phyloP scores from a whole-genome alignment of 345 rosid genomes.

The Sonneratia caseolaris region DNA sequence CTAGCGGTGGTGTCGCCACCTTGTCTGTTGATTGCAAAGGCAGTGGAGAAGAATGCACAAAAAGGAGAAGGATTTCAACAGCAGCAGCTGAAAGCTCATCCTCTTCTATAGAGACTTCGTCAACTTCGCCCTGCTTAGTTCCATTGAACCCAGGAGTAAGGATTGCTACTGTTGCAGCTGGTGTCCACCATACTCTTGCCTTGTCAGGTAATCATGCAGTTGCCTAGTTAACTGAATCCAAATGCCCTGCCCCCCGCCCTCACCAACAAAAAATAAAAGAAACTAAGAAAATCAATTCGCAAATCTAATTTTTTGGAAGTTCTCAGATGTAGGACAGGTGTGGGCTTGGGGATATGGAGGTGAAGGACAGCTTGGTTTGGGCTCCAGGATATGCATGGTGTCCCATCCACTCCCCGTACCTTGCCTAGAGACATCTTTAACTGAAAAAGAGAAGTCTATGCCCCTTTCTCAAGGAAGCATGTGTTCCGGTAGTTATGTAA shows the following conservation, averaged over 20 bases:
- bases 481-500: conserved; percentile 71
- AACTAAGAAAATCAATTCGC: conserved; percentile 15
- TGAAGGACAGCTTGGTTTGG: conserved; percentile 99
- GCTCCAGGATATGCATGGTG: conserved; percentile 84
- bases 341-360: conserved; percentile 99
- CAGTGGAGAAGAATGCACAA: conserved; percentile 53
- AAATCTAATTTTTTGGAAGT: conserved; percentile 32
- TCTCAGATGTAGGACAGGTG: conserved; percentile 89
- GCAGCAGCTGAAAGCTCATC: conserved; percentile 67
- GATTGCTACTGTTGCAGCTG: conserved; percentile 75
- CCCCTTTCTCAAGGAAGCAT: conserved; percentile 40
- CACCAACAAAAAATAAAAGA: neutral
- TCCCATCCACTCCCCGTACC: conserved; percentile 91
- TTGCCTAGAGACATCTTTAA: conserved; percentile 56
- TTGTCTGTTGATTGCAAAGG: conserved; percentile 36
- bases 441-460: conserved; percentile 40
- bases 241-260: too few relatives aligned
- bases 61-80: conserved; percentile 56
- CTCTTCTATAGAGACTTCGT: conserved; percentile 52
- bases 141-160: conserved; percentile 81
- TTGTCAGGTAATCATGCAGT: conserved; percentile 55
- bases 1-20: conserved; percentile 27
- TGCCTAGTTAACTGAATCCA: conserved; percentile 1
- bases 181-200: conserved; percentile 93
- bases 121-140: conserved; percentile 88